These are phyloP conservation scores for Malassezia furfur DNA, from an alignment of 1,284 basidiomycete genomes.

Conservation along the genomic window DNA sequence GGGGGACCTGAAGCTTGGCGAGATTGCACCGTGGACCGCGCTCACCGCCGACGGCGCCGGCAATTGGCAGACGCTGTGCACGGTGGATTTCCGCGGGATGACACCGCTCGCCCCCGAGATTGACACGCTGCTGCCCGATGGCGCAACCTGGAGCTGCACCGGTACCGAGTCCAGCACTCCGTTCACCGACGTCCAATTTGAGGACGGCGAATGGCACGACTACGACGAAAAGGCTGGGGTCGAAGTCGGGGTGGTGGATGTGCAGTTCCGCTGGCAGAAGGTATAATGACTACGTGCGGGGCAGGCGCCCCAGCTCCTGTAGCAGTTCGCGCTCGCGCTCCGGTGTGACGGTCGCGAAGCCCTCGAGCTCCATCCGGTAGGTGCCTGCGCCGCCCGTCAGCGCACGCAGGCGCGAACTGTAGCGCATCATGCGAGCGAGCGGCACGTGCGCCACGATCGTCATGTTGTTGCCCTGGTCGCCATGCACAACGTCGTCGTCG, in stretches of 20 bases:
- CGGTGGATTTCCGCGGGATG: conserved; percentile 41
- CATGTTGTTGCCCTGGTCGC: conserved; percentile 49
- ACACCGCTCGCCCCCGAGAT: conserved; percentile 21
- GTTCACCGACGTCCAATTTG: conserved; percentile 38
- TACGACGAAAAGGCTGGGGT: conserved; percentile 45
- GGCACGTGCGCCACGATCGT: conserved; percentile 56
- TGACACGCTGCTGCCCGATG: conserved; percentile 16
- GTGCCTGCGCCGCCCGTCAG: conserved; percentile 69
- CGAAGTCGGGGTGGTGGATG: conserved; percentile 38
- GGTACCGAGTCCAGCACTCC: conserved; percentile 26
- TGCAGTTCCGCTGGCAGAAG: conserved; percentile 24
- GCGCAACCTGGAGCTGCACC: conserved; percentile 32
- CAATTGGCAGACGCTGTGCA: conserved; percentile 34
- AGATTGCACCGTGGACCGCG: conserved; percentile 27
- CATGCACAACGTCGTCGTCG: conserved; percentile 29
- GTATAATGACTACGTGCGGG: conserved; percentile 7
- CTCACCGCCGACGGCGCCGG: conserved; percentile 19
- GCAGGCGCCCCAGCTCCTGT: conserved; percentile 27
- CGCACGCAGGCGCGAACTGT: conserved; percentile 65
- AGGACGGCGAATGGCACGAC: conserved; percentile 47
- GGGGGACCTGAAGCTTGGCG: conserved; percentile 17
- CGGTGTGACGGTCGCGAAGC: conserved; percentile 55
- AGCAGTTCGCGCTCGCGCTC: conserved; percentile 33
- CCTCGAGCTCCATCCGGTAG: conserved; percentile 67
- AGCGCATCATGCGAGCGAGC: conserved; percentile 68